Percentiles rank a stretch among this genome's conserved stretches.
Conservation (phyloP, 2,329 filamentous ascomycete genomes). For the Fusarium nodosum region DNA sequence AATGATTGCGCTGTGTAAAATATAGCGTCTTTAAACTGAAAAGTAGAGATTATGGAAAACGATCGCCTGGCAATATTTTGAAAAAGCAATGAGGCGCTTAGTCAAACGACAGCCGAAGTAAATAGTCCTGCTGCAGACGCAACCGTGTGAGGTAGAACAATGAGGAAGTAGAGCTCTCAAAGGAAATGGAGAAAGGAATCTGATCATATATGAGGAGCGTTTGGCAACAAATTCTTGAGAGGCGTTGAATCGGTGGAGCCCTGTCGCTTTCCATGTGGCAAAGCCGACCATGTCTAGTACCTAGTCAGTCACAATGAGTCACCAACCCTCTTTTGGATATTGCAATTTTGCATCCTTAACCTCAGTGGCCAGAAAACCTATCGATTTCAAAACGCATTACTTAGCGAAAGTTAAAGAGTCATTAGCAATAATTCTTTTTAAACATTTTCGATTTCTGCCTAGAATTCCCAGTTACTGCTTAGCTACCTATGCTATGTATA, state of each 20-base stretch:
- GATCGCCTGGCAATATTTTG: constrained; percentile 1
- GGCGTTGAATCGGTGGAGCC: constrained; percentile 41
- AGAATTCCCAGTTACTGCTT: neutral
- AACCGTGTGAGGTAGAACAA: constrained; percentile 1
- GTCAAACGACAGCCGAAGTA: neutral
- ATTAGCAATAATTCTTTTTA: constrained; percentile 4
- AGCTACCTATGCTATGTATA: neutral
- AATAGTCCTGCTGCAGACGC: constrained; percentile 5
- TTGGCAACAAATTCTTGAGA: constrained; percentile 38
- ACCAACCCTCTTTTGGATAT: constrained; percentile 26
- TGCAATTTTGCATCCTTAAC: constrained; percentile 21
- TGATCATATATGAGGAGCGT: constrained; percentile 34
- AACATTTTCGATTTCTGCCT: constrained; percentile 15
- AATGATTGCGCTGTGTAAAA: constrained; percentile 48
- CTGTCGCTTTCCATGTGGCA: constrained; percentile 37
- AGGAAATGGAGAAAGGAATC: constrained; percentile 6
- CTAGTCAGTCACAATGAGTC: constrained; percentile 37
- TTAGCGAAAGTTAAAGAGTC: constrained; percentile 32
- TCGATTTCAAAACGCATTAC: neutral
- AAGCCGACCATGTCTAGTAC: constrained; percentile 20
- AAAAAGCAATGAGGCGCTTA: constrained; percentile 4
- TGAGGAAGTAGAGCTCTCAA: neutral
- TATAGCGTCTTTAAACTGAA: constrained; percentile 51
- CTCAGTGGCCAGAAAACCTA: constrained; percentile 13
- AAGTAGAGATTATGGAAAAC: constrained; percentile 27